Percentiles rank a stretch among this genome's conserved stretches.
Conservation (phyloP, 2,329 filamentous ascomycete genomes). For the Sclerotinia glacialis region DNA sequence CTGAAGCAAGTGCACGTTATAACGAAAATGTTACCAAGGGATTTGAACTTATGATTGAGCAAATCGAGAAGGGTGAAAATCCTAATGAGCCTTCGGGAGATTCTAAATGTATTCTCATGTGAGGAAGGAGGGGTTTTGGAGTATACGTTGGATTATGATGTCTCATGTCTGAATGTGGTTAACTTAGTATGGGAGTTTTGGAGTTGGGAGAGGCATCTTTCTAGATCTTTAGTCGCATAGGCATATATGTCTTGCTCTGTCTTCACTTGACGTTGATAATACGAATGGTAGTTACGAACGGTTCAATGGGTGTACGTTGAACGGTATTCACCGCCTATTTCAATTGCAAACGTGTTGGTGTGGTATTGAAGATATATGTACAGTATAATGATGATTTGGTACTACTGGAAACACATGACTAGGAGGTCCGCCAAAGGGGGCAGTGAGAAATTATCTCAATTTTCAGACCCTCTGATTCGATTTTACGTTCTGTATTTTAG, state of each 20-base stretch:
- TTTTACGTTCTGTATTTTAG: too few species aligned
- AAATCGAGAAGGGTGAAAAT: conserved; percentile 93
- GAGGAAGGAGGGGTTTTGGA: conserved; percentile 30
- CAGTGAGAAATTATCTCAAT: too few species aligned
- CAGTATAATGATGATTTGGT: background rate
- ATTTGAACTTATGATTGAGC: conserved; percentile 89
- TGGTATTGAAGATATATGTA: conserved; percentile 2
- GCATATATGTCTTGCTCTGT: conserved; percentile 4
- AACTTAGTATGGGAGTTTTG: conserved; percentile 16
- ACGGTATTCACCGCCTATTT: conserved; percentile 5
- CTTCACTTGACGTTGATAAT: conserved; percentile 3
- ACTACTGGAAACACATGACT: background rate
- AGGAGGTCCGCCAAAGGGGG: background rate
- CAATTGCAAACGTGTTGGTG: background rate
- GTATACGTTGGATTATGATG: conserved; percentile 15
- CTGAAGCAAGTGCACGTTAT: conserved; percentile 89
- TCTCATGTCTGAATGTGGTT: conserved; percentile 17
- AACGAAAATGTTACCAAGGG: conserved; percentile 91
- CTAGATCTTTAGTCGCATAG: conserved; percentile 13
- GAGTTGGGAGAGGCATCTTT: conserved; percentile 21
- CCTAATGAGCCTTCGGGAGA: conserved; percentile 78
- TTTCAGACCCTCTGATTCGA: too few species aligned
- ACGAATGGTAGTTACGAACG: conserved; percentile 1
- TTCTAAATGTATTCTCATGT: conserved; percentile 86
- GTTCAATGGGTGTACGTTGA: background rate